A percentile compares a stretch with the other conserved stretches of the same genome.
Conservation (phyloP, 495 filamentous ascomycete species). For the Neurospora sublineolata region DNA sequence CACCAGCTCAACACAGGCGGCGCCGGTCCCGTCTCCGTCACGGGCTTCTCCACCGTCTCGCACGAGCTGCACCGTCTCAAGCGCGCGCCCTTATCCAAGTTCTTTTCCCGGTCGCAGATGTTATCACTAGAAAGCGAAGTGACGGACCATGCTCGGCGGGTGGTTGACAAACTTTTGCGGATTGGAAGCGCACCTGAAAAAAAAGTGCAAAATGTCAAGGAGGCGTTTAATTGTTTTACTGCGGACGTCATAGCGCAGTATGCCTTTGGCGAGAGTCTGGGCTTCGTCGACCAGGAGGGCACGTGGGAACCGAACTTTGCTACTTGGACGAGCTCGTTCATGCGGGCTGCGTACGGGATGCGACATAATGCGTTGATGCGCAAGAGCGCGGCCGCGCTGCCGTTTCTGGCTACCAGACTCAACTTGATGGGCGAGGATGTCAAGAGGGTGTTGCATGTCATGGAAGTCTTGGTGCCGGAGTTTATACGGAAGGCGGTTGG, state of each 20-base stretch:
- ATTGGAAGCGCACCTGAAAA: neutral
- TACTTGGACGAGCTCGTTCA: conserved; percentile 15
- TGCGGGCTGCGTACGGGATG: conserved; percentile 23
- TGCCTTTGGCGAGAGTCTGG: conserved; percentile 19
- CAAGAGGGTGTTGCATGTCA: conserved; percentile 5
- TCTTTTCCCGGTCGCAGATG: conserved; percentile 32
- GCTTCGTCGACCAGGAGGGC: conserved; percentile 15
- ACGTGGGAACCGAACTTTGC: conserved; percentile 16
- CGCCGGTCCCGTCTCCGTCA: conserved; percentile 13
- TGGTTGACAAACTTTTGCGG: conserved; percentile 8
- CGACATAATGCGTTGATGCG: conserved; percentile 8
- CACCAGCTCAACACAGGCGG: conserved; percentile 13
- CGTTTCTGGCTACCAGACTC: conserved; percentile 1
- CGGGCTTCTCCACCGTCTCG: conserved; percentile 34
- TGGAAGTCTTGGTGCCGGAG: conserved; percentile 12
- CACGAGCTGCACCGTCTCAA: conserved; percentile 35
- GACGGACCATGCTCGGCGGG: conserved; percentile 7
- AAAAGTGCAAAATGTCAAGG: conserved; percentile 12
- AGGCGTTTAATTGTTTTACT: conserved; percentile 21
- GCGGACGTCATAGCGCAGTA: conserved; percentile 22
- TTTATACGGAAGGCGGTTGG: conserved; percentile 9
- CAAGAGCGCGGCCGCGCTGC: conserved; percentile 7
- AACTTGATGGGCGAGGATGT: conserved; percentile 16
- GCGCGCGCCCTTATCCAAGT: conserved; percentile 28
- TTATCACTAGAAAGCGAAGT: conserved; percentile 23